Percentiles rank a stretch among this genome's conserved stretches.
phyloP scores from a whole-genome alignment of 495 filamentous ascomycete species.

The Aspergillus avenaceus region DNA sequence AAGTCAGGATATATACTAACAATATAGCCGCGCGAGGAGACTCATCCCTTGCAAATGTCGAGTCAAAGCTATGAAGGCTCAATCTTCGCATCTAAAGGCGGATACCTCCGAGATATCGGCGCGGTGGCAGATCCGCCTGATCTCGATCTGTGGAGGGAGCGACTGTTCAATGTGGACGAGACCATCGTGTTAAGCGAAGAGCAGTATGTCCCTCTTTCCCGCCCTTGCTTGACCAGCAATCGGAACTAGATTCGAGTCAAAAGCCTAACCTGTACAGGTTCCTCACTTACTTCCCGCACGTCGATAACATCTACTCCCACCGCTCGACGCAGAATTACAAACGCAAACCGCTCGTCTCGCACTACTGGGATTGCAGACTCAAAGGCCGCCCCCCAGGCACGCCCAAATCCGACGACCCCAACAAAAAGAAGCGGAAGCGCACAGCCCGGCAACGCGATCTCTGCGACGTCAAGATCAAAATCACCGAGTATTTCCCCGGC shows the following conservation, averaged over 20 bases:
- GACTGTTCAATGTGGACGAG: constrained; percentile 73
- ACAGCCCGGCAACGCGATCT: constrained; percentile 71
- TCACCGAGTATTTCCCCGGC: constrained; percentile 70
- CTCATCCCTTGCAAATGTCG: neutral
- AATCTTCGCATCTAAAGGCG: constrained; percentile 18
- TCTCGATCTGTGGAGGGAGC: constrained; percentile 68
- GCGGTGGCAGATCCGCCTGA: constrained; percentile 64
- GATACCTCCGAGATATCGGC: constrained; percentile 54
- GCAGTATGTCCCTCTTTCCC: constrained; percentile 63
- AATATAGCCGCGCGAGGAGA: constrained; percentile 1
- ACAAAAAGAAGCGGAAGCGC: constrained; percentile 86
- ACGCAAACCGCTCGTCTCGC: constrained; percentile 74
- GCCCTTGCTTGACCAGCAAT: too few relatives aligned
- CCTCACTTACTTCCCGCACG: constrained; percentile 82
- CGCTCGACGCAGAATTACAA: constrained; percentile 85
- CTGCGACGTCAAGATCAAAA: constrained; percentile 91
- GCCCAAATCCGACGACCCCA: constrained; percentile 78
- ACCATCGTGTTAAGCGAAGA: constrained; percentile 72
- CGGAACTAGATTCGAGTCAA: too few relatives aligned
- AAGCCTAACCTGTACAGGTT: constrained; percentile 48
- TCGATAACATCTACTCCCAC: constrained; percentile 91
- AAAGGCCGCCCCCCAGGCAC: constrained; percentile 83
- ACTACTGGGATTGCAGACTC: constrained; percentile 89
- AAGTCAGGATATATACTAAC: neutral
- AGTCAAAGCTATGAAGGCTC: constrained; percentile 3